Evolutionary conservation across 495 filamentous ascomycete species (phyloP).

Genomic region (Opeltia flavorubescens): DNA sequence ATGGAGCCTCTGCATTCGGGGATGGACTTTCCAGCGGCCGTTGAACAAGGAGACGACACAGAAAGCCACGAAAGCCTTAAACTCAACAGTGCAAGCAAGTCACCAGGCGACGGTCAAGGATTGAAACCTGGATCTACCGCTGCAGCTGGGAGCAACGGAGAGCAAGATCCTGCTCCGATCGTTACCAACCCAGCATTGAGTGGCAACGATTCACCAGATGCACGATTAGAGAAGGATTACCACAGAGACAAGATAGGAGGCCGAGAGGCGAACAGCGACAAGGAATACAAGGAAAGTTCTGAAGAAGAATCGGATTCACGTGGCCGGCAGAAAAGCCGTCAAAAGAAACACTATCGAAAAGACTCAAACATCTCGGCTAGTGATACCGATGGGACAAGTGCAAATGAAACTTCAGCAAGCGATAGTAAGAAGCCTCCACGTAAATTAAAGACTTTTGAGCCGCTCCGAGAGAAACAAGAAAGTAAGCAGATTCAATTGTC

Average conservation of each 20-base stretch:
- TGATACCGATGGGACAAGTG: slow-evolving; percentile 7
- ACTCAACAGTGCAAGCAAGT: no score
- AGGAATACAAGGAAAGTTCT: slow-evolving; percentile 30
- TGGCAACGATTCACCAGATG: neutral
- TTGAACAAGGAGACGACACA: no score
- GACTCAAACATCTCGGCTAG: slow-evolving; percentile 16
- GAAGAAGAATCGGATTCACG: slow-evolving; percentile 29
- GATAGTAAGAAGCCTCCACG: slow-evolving; percentile 11
- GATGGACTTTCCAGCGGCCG: neutral
- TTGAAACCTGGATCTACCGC: neutral
- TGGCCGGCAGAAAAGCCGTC: slow-evolving; percentile 19
- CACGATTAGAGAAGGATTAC: slow-evolving; percentile 60
- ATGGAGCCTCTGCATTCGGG: neutral
- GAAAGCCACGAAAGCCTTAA: no score
- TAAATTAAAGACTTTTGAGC: slow-evolving; percentile 41
- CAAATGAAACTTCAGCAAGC: slow-evolving; percentile 12
- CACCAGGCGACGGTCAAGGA: no score
- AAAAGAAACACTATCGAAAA: slow-evolving; percentile 21
- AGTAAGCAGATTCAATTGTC: slow-evolving; percentile 36
- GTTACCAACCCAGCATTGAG: neutral
- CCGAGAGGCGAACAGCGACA: slow-evolving; percentile 37
- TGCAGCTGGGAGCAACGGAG: neutral
- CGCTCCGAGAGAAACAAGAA: slow-evolving; percentile 58
- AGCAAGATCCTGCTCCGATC: neutral
- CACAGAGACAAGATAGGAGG: slow-evolving; percentile 38